phyloP scores from a whole-genome alignment of 768 basidiomycete species.

The Cystobasidium ongulense region DNA sequence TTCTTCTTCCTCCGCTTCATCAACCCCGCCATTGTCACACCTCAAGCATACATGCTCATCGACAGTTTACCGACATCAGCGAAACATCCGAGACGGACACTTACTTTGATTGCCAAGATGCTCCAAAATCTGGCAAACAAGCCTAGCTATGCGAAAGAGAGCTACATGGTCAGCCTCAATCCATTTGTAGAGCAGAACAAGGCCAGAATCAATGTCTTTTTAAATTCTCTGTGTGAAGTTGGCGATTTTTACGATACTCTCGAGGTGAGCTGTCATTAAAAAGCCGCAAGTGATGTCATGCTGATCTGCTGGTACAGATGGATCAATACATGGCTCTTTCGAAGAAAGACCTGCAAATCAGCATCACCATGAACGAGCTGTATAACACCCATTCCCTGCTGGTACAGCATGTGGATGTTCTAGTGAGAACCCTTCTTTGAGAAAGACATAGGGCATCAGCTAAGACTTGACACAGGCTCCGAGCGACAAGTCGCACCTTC shows the following conservation, averaged over 20 bases:
- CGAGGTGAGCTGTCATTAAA: conserved; percentile 55
- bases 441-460: neutral
- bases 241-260: conserved; percentile 98
- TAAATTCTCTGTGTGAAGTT: conserved; percentile 94
- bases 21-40: conserved; percentile 97
- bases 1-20: conserved; percentile 99
- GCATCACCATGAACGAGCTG: conserved; percentile 96
- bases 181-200: conserved; percentile 99
- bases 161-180: conserved; percentile 96
- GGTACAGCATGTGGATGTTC: conserved; percentile 82
- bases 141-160: conserved; percentile 93
- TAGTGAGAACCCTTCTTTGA: conserved; percentile 54
- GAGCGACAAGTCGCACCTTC: conserved; percentile 94
- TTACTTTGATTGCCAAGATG: conserved; percentile 99
- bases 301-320: conserved; percentile 67
- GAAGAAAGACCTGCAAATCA: conserved; percentile 96
- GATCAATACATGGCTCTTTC: conserved; percentile 99
- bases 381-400: conserved; percentile 97
- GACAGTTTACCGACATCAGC: conserved; percentile 76
- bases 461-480: conserved; percentile 60
- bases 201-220: conserved; percentile 89
- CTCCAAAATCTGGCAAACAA: conserved; percentile 98
- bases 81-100: conserved; percentile 89
- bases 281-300: neutral
- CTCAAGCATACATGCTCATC: conserved; percentile 98